Base-by-base conservation (phyloP, 805 yeast genomes). In the Candida adriatica region DNA sequence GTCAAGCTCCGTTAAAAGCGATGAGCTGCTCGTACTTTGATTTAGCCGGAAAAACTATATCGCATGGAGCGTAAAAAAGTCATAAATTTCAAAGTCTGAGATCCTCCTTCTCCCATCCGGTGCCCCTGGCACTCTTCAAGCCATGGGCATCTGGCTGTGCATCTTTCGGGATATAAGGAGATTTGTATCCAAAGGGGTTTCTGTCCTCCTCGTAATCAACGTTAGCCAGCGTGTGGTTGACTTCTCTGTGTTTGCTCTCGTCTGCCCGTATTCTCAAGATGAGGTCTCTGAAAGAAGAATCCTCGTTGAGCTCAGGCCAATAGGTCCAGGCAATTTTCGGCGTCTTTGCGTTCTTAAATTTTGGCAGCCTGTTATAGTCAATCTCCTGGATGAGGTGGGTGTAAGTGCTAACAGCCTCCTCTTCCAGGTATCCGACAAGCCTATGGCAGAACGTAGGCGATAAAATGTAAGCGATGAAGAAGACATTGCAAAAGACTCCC, bases 161-260 rank as follows among this genome's bases (percentile, higher is more conserved):
- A 3, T 32, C 39, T 10, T 26, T 14, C 24, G 40, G 36, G 5
- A 39, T 8, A 1, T 32, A 48, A 9, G 51, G 50, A 14, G 65
- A 55, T 19, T 62, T 55, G 28, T 72, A 48, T 23, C 71, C 86
- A 53, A 73, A 80, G 10, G 88, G 88, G 48, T 80, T 80, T 46
- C 85, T 65, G 50, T 80, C 86, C 2, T 28, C 31, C 26, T 50
- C 49, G 40, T 64, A 73, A 33, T 63, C 52, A 44, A 79, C 64
- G 46, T 79, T 79, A 10, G 83, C 87, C 48, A 79, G 67, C 0
- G 87, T 80, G 47, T 79, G 88, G 56, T 79, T 80, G 18, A 80
- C 87, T 48, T 80, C 88, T 54, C 88, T 66, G 50, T 79, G 87
- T 51, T 79, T 79, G 24, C 85, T 79, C 54, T 79, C 88, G 48